These are phyloP conservation scores for Exophiala sp. DNA, from an alignment of 2,329 filamentous ascomycete genomes.

Conservation along the genomic window DNA sequence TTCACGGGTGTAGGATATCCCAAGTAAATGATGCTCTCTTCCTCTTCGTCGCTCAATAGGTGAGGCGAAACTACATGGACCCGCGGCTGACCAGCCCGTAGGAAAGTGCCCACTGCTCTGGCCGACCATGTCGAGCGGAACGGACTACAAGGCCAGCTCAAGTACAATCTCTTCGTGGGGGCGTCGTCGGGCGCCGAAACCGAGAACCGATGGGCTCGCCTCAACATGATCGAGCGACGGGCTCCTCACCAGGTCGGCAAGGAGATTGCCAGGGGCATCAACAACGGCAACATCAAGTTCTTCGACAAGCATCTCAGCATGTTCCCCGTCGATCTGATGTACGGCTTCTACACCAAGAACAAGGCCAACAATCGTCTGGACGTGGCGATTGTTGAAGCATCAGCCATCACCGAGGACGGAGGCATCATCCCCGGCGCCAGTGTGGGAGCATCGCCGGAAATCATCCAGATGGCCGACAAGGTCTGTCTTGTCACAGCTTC, in stretches of 20 bases:
- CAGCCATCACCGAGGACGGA: conserved; percentile 79
- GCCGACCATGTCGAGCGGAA: conserved; percentile 89
- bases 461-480: conserved; percentile 88
- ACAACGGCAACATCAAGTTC: conserved; percentile 80
- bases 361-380: conserved; percentile 68
- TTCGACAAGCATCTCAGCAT: conserved; percentile 92
- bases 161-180: conserved; percentile 81
- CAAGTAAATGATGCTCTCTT: conserved; percentile 54
- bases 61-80: no score
- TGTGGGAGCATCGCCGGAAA: conserved; percentile 76
- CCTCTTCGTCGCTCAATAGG: no score
- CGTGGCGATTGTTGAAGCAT: conserved; percentile 78
- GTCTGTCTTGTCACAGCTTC: conserved; percentile 32
- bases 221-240: conserved; percentile 85
- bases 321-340: conserved; percentile 73
- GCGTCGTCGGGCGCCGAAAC: conserved; percentile 87
- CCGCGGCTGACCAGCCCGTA: conserved; percentile 33
- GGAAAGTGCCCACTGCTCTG: conserved; percentile 75
- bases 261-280: conserved; percentile 83
- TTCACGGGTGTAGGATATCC: conserved; percentile 88
- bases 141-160: conserved; percentile 71
- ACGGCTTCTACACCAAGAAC: conserved; percentile 79
- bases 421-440: conserved; percentile 83
- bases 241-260: conserved; percentile 86
- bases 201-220: conserved; percentile 80